Conservation (phyloP, 2,329 filamentous ascomycete species). For the Fusarium heterosporum region DNA sequence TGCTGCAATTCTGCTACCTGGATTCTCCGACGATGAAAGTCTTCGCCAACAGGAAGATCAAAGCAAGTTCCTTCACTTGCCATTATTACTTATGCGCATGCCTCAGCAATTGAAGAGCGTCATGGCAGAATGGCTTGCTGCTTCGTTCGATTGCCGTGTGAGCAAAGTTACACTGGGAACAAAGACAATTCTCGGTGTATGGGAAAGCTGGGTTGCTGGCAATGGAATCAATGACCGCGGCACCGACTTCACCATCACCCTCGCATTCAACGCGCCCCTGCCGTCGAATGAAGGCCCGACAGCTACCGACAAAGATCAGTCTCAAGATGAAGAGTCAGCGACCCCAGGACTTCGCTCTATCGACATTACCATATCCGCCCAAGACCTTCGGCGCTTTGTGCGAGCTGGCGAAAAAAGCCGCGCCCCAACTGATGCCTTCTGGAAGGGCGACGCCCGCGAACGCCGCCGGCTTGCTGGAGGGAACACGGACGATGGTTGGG, state of each 20-base stretch:
- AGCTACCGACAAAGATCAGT: conserved; percentile 31
- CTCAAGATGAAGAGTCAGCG: conserved; percentile 20
- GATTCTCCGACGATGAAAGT: conserved; percentile 30
- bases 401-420: conserved; percentile 52
- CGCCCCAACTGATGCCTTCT: conserved; percentile 29
- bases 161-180: conserved; percentile 63
- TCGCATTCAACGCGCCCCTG: conserved; percentile 62
- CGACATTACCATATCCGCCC: conserved; percentile 63
- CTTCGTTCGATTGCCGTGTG: conserved; percentile 68
- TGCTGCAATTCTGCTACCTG: conserved; percentile 63
- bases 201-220: conserved; percentile 64
- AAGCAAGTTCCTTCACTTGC: conserved; percentile 59
- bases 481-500: conserved; percentile 65
- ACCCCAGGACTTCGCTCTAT: conserved; percentile 56
- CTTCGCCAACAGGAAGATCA: conserved; percentile 1
- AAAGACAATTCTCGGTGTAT: conserved; percentile 60
- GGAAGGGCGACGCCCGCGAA: conserved; percentile 52
- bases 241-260: conserved; percentile 61
- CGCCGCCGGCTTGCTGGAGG: conserved; percentile 61
- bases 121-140: conserved; percentile 63
- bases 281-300: conserved; percentile 10
- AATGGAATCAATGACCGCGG: conserved; percentile 52
- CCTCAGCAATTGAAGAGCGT: conserved; percentile 63
- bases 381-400: conserved; percentile 61
- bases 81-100: conserved; percentile 67